Evolutionary conservation across 768 basidiomycete genomes (phyloP).

Genomic region (Neoboletus brunneissimus): DNA sequence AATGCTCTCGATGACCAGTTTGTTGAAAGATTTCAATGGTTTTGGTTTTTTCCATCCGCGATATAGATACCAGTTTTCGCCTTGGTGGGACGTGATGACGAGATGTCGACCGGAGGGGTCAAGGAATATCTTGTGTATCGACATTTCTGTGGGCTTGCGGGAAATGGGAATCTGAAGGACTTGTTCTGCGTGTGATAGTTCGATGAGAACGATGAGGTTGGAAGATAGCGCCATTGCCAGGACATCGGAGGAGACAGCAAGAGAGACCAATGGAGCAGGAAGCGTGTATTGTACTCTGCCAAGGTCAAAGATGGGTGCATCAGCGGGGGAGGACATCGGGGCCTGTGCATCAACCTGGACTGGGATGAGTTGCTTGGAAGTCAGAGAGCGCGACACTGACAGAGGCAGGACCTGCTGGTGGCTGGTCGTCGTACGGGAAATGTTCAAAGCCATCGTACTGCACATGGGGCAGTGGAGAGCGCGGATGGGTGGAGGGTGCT

Average conservation of each 20-base stretch:
- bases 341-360: constrained; percentile 31
- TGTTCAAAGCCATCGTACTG: constrained; percentile 90
- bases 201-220: constrained; percentile 82
- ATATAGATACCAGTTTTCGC: constrained; percentile 93
- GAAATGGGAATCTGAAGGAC: constrained; percentile 78
- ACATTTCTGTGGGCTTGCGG: constrained; percentile 70
- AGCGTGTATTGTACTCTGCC: constrained; percentile 86
- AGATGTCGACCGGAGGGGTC: constrained; percentile 94
- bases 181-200: constrained; percentile 83
- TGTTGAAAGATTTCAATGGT: constrained; percentile 69
- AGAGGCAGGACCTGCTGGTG: constrained; percentile 33
- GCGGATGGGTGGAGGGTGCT: constrained; percentile 41
- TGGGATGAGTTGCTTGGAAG: constrained; percentile 8
- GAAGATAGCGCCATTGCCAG: constrained; percentile 80
- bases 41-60: constrained; percentile 78
- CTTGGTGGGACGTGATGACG: constrained; percentile 78
- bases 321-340: constrained; percentile 32
- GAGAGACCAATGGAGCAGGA: constrained; percentile 76
- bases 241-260: constrained; percentile 84
- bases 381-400: constrained; percentile 4
- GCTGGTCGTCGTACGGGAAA: constrained; percentile 53
- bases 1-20: constrained; percentile 85
- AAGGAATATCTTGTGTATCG: constrained; percentile 80
- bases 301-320: constrained; percentile 75
- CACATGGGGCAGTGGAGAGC: constrained; percentile 51